Conservation (phyloP, 768 basidiomycete species). For the Amanita rubescens region DNA sequence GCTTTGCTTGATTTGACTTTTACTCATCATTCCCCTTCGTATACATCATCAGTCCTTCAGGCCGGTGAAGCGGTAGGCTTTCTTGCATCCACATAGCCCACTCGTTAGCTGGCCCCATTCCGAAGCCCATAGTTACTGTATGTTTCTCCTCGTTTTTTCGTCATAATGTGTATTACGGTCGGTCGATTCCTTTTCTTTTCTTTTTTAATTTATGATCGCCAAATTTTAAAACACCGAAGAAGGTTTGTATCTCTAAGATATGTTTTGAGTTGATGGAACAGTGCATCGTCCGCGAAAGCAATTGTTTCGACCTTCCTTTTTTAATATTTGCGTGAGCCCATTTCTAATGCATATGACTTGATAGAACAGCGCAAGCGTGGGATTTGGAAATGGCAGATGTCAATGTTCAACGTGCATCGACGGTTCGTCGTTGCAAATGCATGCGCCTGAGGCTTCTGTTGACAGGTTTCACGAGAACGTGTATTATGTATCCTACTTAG, state of each 20-base stretch:
- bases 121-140: conserved; percentile 7
- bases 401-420: neutral
- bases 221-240: neutral
- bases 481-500: too few relatives aligned
- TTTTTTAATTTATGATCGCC: neutral
- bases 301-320: neutral
- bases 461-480: neutral
- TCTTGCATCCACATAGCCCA: neutral
- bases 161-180: conserved; percentile 9
- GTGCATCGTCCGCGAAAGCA: neutral
- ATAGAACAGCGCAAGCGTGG: neutral
- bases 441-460: neutral
- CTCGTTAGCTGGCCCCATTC: conserved; percentile 4
- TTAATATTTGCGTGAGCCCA: neutral
- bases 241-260: conserved; percentile 5
- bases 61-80: conserved; percentile 4
- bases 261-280: neutral
- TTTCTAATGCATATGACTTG: neutral
- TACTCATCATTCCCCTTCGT: conserved; percentile 2
- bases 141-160: conserved; percentile 3
- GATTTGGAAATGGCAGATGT: neutral
- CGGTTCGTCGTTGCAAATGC: conserved; percentile 3
- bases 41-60: neutral
- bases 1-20: neutral
- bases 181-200: conserved; percentile 4